Conservation (phyloP, 345 rosid genomes). For the Excoecaria agallocha region DNA sequence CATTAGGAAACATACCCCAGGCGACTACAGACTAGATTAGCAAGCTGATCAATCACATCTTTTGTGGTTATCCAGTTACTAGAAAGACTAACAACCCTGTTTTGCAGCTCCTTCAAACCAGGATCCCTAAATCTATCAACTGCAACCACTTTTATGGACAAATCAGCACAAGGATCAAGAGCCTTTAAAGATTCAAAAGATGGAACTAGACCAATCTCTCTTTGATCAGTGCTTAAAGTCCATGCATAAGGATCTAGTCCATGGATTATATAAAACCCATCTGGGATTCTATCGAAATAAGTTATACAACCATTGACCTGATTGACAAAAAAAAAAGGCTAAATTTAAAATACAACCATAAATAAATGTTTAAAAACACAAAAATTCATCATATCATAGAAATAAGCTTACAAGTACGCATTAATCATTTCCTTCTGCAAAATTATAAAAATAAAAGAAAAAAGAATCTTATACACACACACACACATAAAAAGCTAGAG, state of each 20-base stretch:
- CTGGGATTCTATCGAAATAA: constrained; percentile 26
- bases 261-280: constrained; percentile 30
- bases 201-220: constrained; percentile 16
- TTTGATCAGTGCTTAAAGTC: constrained; percentile 25
- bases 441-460: background rate
- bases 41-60: constrained; percentile 21
- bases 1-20: constrained; percentile 25
- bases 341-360: too few relatives aligned
- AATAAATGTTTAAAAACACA: background rate
- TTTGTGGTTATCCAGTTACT: constrained; percentile 8
- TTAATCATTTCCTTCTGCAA: too few relatives aligned
- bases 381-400: background rate
- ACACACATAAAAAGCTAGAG: background rate
- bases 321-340: too few relatives aligned
- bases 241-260: constrained; percentile 34
- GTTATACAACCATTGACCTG: constrained; percentile 31
- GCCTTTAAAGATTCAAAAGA: constrained; percentile 23
- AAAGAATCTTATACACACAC: background rate
- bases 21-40: constrained; percentile 21
- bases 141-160: constrained; percentile 21
- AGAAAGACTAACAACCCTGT: constrained; percentile 17
- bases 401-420: background rate
- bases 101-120: constrained; percentile 16
- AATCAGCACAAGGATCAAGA: constrained; percentile 16
- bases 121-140: constrained; percentile 27